Percentiles rank a stretch among this genome's conserved stretches.
Conservation (phyloP, 75 land plant genomes). For the Pinus taeda region DNA sequence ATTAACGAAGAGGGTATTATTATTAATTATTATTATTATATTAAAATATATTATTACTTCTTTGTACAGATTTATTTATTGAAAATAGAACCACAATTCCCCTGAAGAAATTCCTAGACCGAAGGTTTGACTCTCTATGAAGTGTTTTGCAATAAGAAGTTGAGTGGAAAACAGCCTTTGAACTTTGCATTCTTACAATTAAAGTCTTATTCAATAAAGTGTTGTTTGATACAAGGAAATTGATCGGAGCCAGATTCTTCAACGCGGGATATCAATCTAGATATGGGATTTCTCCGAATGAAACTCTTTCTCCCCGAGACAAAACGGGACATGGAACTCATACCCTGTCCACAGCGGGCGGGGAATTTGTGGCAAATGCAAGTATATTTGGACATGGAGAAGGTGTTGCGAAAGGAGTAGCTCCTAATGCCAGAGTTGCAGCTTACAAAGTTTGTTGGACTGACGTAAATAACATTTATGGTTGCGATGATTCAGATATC, state of each 20-base stretch:
- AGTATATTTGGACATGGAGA: slow-evolving; percentile 36
- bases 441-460: slow-evolving; percentile 73
- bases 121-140: not conserved
- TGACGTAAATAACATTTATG: slow-evolving; percentile 2
- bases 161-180: slow-evolving; percentile 22
- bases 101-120: not conserved
- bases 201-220: not conserved
- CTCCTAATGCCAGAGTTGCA: slow-evolving; percentile 54
- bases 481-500: slow-evolving; percentile 55
- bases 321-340: slow-evolving; percentile 64
- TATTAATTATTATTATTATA: too few species aligned
- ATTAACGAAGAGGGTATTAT: too few species aligned
- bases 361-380: slow-evolving; percentile 29
- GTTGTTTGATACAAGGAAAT: slow-evolving; percentile 47
- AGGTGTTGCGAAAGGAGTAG: slow-evolving; percentile 67
- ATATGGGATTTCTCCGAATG: not conserved
- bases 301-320: slow-evolving; percentile 31
- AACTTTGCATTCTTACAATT: not conserved
- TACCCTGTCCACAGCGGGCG: slow-evolving; percentile 69
- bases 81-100: too few species aligned
- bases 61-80: too few species aligned
- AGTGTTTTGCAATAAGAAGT: slow-evolving; percentile 15
- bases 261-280: slow-evolving; percentile 35
- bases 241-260: slow-evolving; percentile 60
- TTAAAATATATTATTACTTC: too few species aligned